Evolutionary conservation across 2,329 filamentous ascomycete species (phyloP), one percentile per base, ranked within the genome.

Genomic region (Botryosphaeria dothidea): DNA sequence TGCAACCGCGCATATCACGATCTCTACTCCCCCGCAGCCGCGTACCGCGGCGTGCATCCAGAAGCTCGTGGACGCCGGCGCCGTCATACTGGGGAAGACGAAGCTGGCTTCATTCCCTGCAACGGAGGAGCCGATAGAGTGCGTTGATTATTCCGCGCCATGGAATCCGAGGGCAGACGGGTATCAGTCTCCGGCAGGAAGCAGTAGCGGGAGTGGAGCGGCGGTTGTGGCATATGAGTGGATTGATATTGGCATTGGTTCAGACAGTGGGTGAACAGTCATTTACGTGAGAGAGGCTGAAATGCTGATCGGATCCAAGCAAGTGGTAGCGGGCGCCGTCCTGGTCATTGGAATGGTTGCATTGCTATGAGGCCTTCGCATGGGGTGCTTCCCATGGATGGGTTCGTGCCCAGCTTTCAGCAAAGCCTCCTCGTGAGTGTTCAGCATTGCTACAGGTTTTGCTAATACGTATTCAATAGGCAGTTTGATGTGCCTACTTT

Each of bases 141-240:
- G 67, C 57, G 69, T 80, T 3, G 78, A 81, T 38, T 78, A 72
- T 63, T 72, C 74, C 4, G 69, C 67, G n/a, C 78, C 80, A 2
- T 79, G 73, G 64, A 81, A 81, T 65, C 72, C 78, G 1, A 69
- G 80, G 38, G 84, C 79, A 0, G 85, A 63, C 27, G 46, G 27
- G 5, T 34, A 65, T 51, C 41, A 65, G 38, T 29, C 11, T 2
- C 57, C 57, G 0, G 41, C 57, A 2, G 62, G 62, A 1, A 60
- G 51, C 17, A 60, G 38, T 11, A 54, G 31, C 38, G 62, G 62
- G 1, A 60, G 51, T 23, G 62, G 21, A 2, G 62, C 62, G 4
- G 62, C 62, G 5, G 8, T 60, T 13, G 62, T 51, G 7, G 51
- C 62, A 13, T 65, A 65, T n/a, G 49, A 13, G 2, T 65, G 51